These are phyloP conservation scores for Neolentinus lepideus DNA, from an alignment of 1,284 basidiomycete genomes.

Conservation along the genomic window DNA sequence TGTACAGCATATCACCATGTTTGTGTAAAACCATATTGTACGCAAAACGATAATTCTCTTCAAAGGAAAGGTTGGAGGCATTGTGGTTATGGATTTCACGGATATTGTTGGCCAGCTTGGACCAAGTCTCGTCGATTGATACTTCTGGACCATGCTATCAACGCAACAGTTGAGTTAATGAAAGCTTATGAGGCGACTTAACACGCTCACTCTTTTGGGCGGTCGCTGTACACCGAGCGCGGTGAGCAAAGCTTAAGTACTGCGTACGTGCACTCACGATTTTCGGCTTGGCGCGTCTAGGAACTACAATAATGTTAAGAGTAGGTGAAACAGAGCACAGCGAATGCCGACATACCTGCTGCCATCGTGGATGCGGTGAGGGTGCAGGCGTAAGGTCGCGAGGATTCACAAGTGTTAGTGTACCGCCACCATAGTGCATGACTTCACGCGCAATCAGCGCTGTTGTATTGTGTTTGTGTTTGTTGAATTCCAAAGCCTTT, in stretches of 20 bases:
- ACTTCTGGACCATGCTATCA: conserved; percentile 61
- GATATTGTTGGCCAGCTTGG: conserved; percentile 75
- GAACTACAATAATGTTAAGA: background rate
- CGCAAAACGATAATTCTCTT: conserved; percentile 93
- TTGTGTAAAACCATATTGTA: conserved; percentile 92
- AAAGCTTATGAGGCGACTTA: conserved; percentile 2
- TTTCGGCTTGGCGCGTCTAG: conserved; percentile 18
- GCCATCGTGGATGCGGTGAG: background rate
- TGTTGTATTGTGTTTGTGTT: conserved; percentile 16
- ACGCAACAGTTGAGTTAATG: background rate
- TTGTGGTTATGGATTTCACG: conserved; percentile 95
- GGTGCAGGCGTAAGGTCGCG: background rate
- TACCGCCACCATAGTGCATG: too few relatives aligned
- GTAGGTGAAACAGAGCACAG: background rate
- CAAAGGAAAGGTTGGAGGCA: conserved; percentile 88
- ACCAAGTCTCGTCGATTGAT: conserved; percentile 70
- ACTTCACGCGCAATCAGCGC: background rate
- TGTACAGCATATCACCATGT: conserved; percentile 84
- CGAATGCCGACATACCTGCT: background rate
- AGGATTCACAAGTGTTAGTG: background rate
- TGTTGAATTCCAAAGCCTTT: conserved; percentile 26
- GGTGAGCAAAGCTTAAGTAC: background rate
- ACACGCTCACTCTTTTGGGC: conserved; percentile 38
- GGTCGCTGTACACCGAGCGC: conserved; percentile 36
- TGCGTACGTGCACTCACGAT: conserved; percentile 28